Evolutionary conservation across 768 basidiomycete species (phyloP).

Genomic region (Sporobolomyces phaffii): DNA sequence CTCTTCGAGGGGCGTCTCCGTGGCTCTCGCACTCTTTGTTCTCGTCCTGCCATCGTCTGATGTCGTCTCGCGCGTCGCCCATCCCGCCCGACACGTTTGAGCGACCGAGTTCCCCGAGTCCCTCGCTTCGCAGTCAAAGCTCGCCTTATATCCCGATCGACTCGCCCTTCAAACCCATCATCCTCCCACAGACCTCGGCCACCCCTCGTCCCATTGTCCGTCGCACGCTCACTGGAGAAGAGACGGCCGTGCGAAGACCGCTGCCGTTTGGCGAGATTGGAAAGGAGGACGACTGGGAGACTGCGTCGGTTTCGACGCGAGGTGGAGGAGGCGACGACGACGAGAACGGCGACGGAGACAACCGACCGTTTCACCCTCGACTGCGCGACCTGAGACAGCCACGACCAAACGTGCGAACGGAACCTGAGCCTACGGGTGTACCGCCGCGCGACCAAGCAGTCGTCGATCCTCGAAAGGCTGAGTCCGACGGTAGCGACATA

Average conservation of each 20-base stretch:
- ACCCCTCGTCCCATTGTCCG: neutral
- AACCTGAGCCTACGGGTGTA: neutral
- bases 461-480: no score
- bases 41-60: no score
- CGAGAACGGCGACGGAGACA: neutral
- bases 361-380: neutral
- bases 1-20: no score
- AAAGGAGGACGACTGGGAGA: slow-evolving; percentile 12
- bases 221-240: no score
- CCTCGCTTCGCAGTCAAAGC: neutral
- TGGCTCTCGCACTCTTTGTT: no score
- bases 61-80: slow-evolving; percentile 1
- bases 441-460: no score
- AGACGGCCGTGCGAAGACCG: no score
- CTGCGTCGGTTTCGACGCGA: neutral
- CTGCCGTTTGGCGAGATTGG: slow-evolving; percentile 16
- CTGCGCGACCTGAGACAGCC: neutral
- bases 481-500: neutral
- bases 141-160: no score
- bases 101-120: slow-evolving; percentile 2
- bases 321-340: neutral
- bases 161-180: slow-evolving; percentile 13
- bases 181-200: neutral
- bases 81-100: neutral
- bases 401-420: neutral